Percentiles rank a stretch among this genome's conserved stretches.
phyloP scores from a whole-genome alignment of 495 filamentous ascomycete species.

The Pyronema omphalodes region DNA sequence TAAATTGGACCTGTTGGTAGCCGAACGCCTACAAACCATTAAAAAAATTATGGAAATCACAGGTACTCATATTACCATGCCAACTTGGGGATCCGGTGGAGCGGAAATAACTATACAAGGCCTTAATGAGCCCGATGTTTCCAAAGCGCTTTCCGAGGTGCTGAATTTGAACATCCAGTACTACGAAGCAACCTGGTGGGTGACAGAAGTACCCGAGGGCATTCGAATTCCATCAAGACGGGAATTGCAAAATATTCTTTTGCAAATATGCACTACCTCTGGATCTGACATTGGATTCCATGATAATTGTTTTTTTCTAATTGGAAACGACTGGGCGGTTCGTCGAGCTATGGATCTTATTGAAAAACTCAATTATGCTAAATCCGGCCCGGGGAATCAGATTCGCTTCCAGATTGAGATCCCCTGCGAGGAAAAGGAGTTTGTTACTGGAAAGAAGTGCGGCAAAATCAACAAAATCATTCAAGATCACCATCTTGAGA shows the following conservation, averaged over 20 bases:
- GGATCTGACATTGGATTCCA: slow-evolving; percentile 89
- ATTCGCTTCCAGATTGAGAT: slow-evolving; percentile 96
- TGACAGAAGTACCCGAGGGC: slow-evolving; percentile 54
- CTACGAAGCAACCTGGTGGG: slow-evolving; percentile 93
- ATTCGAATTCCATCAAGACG: slow-evolving; percentile 48
- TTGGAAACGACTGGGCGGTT: slow-evolving; percentile 85
- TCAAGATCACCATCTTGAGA: slow-evolving; percentile 95
- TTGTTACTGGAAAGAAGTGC: slow-evolving; percentile 98
- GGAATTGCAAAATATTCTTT: slow-evolving; percentile 76
- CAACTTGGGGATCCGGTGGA: slow-evolving; percentile 61
- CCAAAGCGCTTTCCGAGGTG: slow-evolving; percentile 81
- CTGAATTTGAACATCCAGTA: slow-evolving; percentile 94
- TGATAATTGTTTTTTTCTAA: slow-evolving; percentile 80
- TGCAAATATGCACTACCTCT: slow-evolving; percentile 89
- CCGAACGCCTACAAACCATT: slow-evolving; percentile 84
- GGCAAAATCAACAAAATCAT: slow-evolving; percentile 99
- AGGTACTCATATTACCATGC: slow-evolving; percentile 81
- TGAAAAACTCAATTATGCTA: slow-evolving; percentile 71
- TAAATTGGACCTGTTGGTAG: slow-evolving; percentile 85
- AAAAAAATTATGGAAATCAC: slow-evolving; percentile 95
- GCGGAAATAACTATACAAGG: slow-evolving; percentile 75
- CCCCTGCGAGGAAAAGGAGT: slow-evolving; percentile 98
- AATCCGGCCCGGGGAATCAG: slow-evolving; percentile 46
- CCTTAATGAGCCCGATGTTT: slow-evolving; percentile 75
- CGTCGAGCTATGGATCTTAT: slow-evolving; percentile 86